These are phyloP conservation scores for Pestalotiopsis fici DNA, from an alignment of 2,329 filamentous ascomycete genomes.

Conservation along the genomic window DNA sequence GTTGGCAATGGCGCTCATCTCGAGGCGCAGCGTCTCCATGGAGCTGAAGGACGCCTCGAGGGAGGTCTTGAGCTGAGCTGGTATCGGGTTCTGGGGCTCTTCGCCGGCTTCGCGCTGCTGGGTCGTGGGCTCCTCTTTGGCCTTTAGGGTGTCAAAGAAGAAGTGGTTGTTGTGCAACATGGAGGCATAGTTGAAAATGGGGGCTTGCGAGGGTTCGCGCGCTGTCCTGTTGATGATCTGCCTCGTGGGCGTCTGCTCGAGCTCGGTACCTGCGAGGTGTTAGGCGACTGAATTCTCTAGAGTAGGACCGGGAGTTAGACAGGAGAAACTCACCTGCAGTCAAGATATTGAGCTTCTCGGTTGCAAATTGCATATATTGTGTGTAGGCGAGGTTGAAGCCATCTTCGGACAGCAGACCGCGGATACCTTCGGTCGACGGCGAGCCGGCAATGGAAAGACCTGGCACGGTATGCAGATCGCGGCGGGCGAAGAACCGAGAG, in stretches of 20 bases:
- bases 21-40: constrained; percentile 76
- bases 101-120: constrained; percentile 5
- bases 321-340: constrained; percentile 60
- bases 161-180: constrained; percentile 92
- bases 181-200: constrained; percentile 92
- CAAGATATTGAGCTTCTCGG: constrained; percentile 75
- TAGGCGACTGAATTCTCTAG: too few species aligned
- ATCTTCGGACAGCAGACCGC: constrained; percentile 68
- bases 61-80: constrained; percentile 47
- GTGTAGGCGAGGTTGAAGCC: constrained; percentile 80
- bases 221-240: constrained; percentile 74
- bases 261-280: constrained; percentile 56
- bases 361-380: constrained; percentile 74
- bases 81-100: constrained; percentile 8
- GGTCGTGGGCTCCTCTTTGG: constrained; percentile 21
- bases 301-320: not conserved
- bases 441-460: constrained; percentile 36
- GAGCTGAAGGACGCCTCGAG: constrained; percentile 77
- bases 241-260: constrained; percentile 63
- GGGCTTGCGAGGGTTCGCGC: constrained; percentile 74
- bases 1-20: constrained; percentile 78
- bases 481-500: constrained; percentile 26
- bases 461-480: constrained; percentile 51
- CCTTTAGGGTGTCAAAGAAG: constrained; percentile 67
- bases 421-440: constrained; percentile 51